Conservation (phyloP, 2,329 filamentous ascomycete genomes). For the Fusarium setosum region DNA sequence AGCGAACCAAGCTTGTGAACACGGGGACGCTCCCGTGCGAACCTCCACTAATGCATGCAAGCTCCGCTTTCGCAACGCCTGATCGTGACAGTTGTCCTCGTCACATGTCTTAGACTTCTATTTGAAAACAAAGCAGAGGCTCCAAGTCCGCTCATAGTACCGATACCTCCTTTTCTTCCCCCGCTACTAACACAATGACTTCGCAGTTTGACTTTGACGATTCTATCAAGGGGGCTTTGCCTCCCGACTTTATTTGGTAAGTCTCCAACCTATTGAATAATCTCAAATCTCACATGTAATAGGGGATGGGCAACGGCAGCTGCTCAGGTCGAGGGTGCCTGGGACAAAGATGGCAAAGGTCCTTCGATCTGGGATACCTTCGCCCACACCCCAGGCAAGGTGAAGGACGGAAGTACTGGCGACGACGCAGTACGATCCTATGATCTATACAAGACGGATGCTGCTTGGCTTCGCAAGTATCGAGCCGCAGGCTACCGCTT, state of each 20-base stretch:
- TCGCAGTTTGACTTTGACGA: constrained; percentile 16
- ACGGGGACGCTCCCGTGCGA: background rate
- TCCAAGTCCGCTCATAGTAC: background rate
- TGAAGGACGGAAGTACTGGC: constrained; percentile 52
- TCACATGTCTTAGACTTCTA: background rate
- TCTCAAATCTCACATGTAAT: background rate
- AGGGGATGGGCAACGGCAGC: constrained; percentile 55
- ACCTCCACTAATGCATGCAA: constrained; percentile 12
- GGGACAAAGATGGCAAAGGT: constrained; percentile 55
- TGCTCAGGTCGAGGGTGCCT: constrained; percentile 55
- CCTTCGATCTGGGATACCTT: constrained; percentile 55
- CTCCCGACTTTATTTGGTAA: constrained; percentile 37
- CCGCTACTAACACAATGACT: background rate
- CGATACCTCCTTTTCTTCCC: background rate
- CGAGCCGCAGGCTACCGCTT: constrained; percentile 72
- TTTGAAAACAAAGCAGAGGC: background rate
- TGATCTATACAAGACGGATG: constrained; percentile 60
- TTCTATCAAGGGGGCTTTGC: constrained; percentile 12
- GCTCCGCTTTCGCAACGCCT: constrained; percentile 9
- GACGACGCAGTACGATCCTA: constrained; percentile 54
- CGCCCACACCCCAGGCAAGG: constrained; percentile 51
- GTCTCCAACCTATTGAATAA: background rate
- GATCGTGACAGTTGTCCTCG: background rate
- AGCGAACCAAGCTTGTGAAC: background rate
- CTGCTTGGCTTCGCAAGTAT: constrained; percentile 66